Percentiles rank a stretch among this genome's conserved stretches.
Conservation (phyloP, 768 basidiomycete genomes). For the Termitomyces sp. region DNA sequence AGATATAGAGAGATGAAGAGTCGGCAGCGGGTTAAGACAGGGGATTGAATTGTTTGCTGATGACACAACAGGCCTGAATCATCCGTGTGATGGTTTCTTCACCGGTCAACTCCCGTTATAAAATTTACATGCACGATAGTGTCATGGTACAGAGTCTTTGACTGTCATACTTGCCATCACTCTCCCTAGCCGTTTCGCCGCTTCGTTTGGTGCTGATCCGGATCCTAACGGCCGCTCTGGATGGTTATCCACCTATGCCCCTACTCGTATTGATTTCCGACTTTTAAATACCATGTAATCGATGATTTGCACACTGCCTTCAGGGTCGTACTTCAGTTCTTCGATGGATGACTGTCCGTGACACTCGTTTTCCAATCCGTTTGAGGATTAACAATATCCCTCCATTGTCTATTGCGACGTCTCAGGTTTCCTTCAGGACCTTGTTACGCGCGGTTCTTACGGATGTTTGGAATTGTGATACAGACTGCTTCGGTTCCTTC, state of each 20-base stretch:
- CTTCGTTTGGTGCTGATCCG: slow-evolving; percentile 9
- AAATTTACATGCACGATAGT: not conserved
- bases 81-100: not conserved
- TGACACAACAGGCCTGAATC: not conserved
- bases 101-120: not conserved
- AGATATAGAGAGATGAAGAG: slow-evolving; percentile 69
- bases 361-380: not conserved
- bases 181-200: not conserved
- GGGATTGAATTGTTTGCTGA: not conserved
- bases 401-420: not conserved
- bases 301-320: not conserved
- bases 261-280: not conserved
- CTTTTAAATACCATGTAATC: not conserved
- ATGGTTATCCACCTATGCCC: not conserved
- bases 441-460: too few relatives aligned
- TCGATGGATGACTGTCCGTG: not conserved
- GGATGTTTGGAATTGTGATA: not conserved
- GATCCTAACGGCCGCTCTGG: not conserved
- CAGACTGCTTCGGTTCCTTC: not conserved
- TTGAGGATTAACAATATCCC: not conserved
- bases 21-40: slow-evolving; percentile 21
- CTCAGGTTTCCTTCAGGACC: too few relatives aligned
- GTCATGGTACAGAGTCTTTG: not conserved
- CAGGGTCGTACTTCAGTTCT: not conserved
- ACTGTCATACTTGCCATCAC: not conserved